Conservation (phyloP, 2,329 filamentous ascomycete genomes). For the Emmonsia crescens region DNA sequence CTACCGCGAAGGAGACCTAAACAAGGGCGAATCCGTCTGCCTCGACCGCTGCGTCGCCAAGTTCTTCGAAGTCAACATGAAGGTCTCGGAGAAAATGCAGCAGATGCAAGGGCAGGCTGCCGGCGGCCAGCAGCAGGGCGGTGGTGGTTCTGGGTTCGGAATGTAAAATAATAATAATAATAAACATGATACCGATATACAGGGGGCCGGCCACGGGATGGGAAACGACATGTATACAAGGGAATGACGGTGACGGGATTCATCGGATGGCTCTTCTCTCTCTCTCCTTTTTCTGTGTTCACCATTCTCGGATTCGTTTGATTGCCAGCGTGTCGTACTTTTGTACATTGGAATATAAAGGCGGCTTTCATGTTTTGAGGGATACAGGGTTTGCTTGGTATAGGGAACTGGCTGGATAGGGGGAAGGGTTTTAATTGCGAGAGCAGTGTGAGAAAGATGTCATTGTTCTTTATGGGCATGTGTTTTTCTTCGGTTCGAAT, state of each 20-base stretch:
- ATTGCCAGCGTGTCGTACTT: background rate
- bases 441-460: background rate
- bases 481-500: background rate
- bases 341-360: background rate
- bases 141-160: conserved; percentile 41
- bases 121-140: conserved; percentile 44
- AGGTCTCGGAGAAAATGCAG: conserved; percentile 95
- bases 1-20: conserved; percentile 92
- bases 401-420: background rate
- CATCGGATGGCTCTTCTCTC: background rate
- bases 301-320: background rate
- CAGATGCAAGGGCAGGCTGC: conserved; percentile 84
- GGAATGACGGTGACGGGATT: background rate
- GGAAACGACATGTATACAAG: background rate
- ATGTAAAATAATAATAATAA: conserved; percentile 28
- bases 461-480: background rate
- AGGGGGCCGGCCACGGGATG: background rate
- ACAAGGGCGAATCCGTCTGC: conserved; percentile 98
- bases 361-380: background rate
- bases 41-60: conserved; percentile 94
- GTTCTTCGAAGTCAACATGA: conserved; percentile 98
- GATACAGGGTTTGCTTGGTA: background rate
- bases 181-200: conserved; percentile 10
- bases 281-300: background rate
- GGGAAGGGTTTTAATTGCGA: background rate